A percentile compares a stretch with the other conserved stretches of the same genome.
phyloP scores from a whole-genome alignment of 2,329 filamentous ascomycete species.

The Grosmannia penicillata region DNA sequence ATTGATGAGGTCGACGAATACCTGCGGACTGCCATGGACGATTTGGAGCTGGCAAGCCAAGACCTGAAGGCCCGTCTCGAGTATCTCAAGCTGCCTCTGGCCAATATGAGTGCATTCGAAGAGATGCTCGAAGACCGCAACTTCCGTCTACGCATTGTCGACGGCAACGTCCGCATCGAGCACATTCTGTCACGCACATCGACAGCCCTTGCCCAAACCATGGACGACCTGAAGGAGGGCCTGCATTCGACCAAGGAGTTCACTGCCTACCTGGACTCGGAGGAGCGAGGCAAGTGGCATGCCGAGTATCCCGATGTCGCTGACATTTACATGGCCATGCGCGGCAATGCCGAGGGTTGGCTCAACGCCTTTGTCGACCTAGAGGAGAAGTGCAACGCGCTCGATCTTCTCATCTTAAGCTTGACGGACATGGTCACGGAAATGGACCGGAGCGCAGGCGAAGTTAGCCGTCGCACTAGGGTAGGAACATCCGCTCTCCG shows the following conservation, averaged over 20 bases:
- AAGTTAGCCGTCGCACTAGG: constrained; percentile 65
- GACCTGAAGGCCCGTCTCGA: constrained; percentile 72
- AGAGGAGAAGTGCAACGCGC: constrained; percentile 53
- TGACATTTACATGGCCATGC: constrained; percentile 75
- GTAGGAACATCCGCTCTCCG: constrained; percentile 29
- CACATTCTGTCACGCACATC: constrained; percentile 74
- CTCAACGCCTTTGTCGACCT: constrained; percentile 64
- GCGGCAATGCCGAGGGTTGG: constrained; percentile 86
- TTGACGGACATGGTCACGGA: constrained; percentile 67
- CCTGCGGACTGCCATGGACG: constrained; percentile 71
- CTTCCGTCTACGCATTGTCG: constrained; percentile 70
- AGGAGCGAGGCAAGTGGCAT: constrained; percentile 47
- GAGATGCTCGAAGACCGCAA: constrained; percentile 71
- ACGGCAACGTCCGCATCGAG: constrained; percentile 83
- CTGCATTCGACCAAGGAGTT: constrained; percentile 64
- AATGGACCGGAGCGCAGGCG: constrained; percentile 72
- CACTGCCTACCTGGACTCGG: constrained; percentile 54
- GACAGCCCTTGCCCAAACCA: constrained; percentile 57
- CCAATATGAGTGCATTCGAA: constrained; percentile 71
- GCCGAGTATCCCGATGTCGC: constrained; percentile 38
- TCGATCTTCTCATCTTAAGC: constrained; percentile 56
- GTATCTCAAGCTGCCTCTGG: constrained; percentile 67
- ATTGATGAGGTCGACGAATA: constrained; percentile 92
- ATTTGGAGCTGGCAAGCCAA: constrained; percentile 61
- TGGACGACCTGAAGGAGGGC: constrained; percentile 68